These are phyloP conservation scores for Chytriomyces sp. DNA, from an alignment of 192 early-diverging fungal species.

Conservation along the genomic window DNA sequence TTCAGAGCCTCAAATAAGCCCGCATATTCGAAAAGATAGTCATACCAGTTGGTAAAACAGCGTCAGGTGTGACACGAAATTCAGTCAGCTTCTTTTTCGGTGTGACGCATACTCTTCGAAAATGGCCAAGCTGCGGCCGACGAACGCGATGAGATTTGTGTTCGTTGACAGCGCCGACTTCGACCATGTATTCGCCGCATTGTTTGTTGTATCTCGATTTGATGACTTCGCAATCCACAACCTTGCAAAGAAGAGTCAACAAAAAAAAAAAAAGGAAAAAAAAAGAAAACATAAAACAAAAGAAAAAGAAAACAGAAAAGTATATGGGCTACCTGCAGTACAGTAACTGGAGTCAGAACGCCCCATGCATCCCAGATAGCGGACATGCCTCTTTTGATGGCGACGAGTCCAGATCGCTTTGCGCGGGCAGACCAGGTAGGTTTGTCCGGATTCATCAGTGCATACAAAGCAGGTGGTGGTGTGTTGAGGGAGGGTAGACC, in stretches of 20 bases:
- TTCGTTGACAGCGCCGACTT: slow-evolving; percentile 52
- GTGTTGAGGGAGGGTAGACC: slow-evolving; percentile 2
- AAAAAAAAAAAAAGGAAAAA: slow-evolving; percentile 6
- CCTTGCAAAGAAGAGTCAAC: slow-evolving; percentile 1
- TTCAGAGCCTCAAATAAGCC: background rate
- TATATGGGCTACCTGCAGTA: slow-evolving; percentile 68
- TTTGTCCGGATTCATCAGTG: background rate
- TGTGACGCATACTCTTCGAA: slow-evolving; percentile 65
- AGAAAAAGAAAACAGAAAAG: no score
- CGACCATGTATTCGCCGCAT: slow-evolving; percentile 49
- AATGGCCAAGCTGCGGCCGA: slow-evolving; percentile 80
- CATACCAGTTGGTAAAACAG: slow-evolving; percentile 75
- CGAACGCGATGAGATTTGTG: slow-evolving; percentile 56
- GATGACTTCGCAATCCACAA: slow-evolving; percentile 56
- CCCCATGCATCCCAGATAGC: slow-evolving; percentile 95
- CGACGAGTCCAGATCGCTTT: slow-evolving; percentile 73
- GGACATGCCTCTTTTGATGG: slow-evolving; percentile 93
- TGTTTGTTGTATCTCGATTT: slow-evolving; percentile 43
- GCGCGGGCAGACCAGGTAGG: slow-evolving; percentile 35
- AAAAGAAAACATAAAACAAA: background rate
- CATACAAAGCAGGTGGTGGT: slow-evolving; percentile 7
- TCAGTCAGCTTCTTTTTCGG: slow-evolving; percentile 83
- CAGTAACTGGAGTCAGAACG: slow-evolving; percentile 84
- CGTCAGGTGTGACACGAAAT: slow-evolving; percentile 86
- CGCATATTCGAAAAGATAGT: background rate